Evolutionary conservation across 768 basidiomycete species (phyloP).

Genomic region (Gyrodon lividus): DNA sequence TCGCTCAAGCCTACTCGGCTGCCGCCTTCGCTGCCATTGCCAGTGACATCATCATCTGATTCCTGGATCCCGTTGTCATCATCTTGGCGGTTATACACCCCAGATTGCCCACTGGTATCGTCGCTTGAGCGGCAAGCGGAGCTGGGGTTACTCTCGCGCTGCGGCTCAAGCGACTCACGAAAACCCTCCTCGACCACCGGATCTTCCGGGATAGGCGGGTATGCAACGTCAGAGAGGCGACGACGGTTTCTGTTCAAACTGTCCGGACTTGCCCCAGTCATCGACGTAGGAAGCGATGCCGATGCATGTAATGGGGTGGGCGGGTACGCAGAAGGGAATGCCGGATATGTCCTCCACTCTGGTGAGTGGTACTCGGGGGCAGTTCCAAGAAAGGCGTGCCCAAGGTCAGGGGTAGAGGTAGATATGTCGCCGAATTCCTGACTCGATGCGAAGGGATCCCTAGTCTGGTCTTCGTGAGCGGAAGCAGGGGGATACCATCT

Average conservation of each 20-base stretch:
- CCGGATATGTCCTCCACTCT: slow-evolving; percentile 73
- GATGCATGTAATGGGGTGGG: slow-evolving; percentile 56
- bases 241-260: neutral
- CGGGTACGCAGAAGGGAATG: slow-evolving; percentile 77
- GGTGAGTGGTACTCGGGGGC: slow-evolving; percentile 41
- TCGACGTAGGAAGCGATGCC: slow-evolving; percentile 29
- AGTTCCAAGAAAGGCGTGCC: slow-evolving; percentile 18
- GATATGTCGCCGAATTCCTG: slow-evolving; percentile 13
- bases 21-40: slow-evolving; percentile 26
- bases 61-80: slow-evolving; percentile 2
- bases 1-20: slow-evolving; percentile 33
- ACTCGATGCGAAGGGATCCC: slow-evolving; percentile 20
- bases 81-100: slow-evolving; percentile 37
- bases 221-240: slow-evolving; percentile 12
- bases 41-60: slow-evolving; percentile 20
- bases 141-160: slow-evolving; percentile 60
- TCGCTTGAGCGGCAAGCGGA: slow-evolving; percentile 64
- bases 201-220: slow-evolving; percentile 41
- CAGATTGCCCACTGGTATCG: slow-evolving; percentile 32
- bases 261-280: slow-evolving; percentile 4
- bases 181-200: slow-evolving; percentile 51
- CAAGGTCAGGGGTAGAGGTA: slow-evolving; percentile 1
- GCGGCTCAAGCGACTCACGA: slow-evolving; percentile 66
- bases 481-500: slow-evolving; percentile 64
- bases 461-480: slow-evolving; percentile 38